A percentile compares a stretch with the other conserved stretches of the same genome.
These are phyloP conservation scores for Papiliotrema fonsecae DNA, from an alignment of 1,284 basidiomycete species.

Conservation along the genomic window DNA sequence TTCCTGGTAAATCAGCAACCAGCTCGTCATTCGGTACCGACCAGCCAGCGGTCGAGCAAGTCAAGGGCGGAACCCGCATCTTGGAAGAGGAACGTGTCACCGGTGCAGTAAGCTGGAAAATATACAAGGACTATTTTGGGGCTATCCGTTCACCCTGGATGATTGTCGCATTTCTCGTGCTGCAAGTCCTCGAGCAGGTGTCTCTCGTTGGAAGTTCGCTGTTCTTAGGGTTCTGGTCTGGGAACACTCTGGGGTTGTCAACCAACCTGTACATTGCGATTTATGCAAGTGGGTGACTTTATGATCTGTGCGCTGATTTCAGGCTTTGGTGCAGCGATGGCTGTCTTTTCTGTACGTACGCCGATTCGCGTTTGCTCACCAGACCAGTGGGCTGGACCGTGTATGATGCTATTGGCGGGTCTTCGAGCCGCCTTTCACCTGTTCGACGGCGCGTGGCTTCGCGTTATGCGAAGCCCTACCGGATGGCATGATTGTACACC, in stretches of 20 bases:
- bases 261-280: slow-evolving; percentile 33
- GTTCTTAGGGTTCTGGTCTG: slow-evolving; percentile 38
- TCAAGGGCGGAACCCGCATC: slow-evolving; percentile 55
- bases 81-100: slow-evolving; percentile 38
- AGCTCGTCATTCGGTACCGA: slow-evolving; percentile 3
- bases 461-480: slow-evolving; percentile 26
- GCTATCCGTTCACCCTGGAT: slow-evolving; percentile 15
- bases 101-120: slow-evolving; percentile 24
- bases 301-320: neutral
- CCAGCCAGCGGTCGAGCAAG: slow-evolving; percentile 1
- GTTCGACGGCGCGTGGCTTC: slow-evolving; percentile 22
- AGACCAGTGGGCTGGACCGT: neutral
- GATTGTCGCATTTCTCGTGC: slow-evolving; percentile 11
- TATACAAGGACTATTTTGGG: slow-evolving; percentile 22
- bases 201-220: slow-evolving; percentile 28
- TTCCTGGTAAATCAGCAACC: neutral
- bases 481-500: slow-evolving; percentile 33
- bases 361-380: neutral
- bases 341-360: slow-evolving; percentile 11
- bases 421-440: slow-evolving; percentile 25
- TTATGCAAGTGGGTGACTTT: slow-evolving; percentile 23
- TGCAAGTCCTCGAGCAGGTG: slow-evolving; percentile 21
- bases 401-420: slow-evolving; percentile 2
- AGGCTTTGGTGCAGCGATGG: slow-evolving; percentile 12
- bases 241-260: slow-evolving; percentile 18